A percentile compares a stretch with the other conserved stretches of the same genome.
phyloP scores from a whole-genome alignment of 805 yeast genomes.

The Hanseniaspora opuntiae region DNA sequence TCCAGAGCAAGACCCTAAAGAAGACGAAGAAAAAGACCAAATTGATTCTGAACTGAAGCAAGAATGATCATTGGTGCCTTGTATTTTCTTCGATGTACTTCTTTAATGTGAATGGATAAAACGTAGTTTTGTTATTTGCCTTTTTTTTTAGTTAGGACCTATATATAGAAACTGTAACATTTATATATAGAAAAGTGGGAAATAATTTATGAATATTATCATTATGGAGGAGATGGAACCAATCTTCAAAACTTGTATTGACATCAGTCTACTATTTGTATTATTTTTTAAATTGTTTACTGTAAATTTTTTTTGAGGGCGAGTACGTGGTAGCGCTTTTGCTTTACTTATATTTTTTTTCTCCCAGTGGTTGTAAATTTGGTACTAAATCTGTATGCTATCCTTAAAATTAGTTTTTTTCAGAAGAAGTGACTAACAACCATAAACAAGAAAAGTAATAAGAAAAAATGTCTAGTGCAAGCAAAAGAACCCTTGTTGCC shows the following conservation, averaged over 20 bases:
- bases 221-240: too few relatives aligned
- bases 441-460: neutral
- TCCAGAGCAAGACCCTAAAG: neutral
- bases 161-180: neutral
- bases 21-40: neutral
- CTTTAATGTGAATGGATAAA: neutral
- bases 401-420: neutral
- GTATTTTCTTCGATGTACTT: neutral
- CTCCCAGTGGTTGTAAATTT: neutral
- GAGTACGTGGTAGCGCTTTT: neutral
- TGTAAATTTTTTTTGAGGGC: neutral
- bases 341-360: too few relatives aligned
- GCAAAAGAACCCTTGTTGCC: slow-evolving; percentile 70
- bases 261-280: too few relatives aligned
- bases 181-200: too few relatives aligned
- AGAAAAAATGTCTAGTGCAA: slow-evolving; percentile 16
- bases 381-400: too few relatives aligned
- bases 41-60: slow-evolving; percentile 8
- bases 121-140: too few relatives aligned
- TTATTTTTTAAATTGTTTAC: neutral
- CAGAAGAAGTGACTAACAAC: neutral
- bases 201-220: too few relatives aligned
- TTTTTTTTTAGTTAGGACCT: neutral
- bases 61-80: neutral
- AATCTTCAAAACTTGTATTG: too few relatives aligned